Evolutionary conservation across 2,329 filamentous ascomycete genomes (phyloP), one percentile per base, ranked within the genome.

Genomic region (Moelleriella libera): DNA sequence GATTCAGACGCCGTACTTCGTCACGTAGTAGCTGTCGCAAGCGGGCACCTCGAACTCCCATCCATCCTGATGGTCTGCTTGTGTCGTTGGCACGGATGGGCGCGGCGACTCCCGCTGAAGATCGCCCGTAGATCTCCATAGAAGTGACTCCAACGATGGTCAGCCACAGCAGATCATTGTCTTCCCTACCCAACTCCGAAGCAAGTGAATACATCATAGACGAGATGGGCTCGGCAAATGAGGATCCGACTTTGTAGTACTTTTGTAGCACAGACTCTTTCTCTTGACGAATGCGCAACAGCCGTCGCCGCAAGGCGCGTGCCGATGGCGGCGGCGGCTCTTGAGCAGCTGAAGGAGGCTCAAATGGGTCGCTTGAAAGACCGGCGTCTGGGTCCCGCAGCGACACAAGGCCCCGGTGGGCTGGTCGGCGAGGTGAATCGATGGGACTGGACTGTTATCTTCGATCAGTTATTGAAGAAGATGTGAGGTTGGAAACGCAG

Each of bases 131-230:
- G 1, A 96, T 75, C 61, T 96, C 89, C 65, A 94, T 82, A 12
- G 88, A 94, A n/a, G 85, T 88, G 37, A 95, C 87, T 5, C 92
- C 92, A 30, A 98, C 87, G 58, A 97, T 95, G 5, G 88, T 82
- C 49, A 95, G 75, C 92, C 92, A 98, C 11, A 98, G 73, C 28
- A 97, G 72, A 57, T 98, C 89, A 57, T 97, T 98, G 63, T 97
- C 90, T 71, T 97, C 92, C 47, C 89, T 84, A 52, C 92, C 92
- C 6, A 98, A 78, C 60, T 97, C 92, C 1, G 89, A 95, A 1
- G 90, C 92, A 11, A 98, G 73, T 0, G 88, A 94, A 64, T 97
- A 98, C 59, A 96, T 78, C 68, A 97, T 83, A 0, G 89, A 94
- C 0, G 89, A 92, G 48, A 97, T 86, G 1, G 92, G 92, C 61